phyloP scores from a whole-genome alignment of 352 stramenopile species.

The Pythium brachiatum region DNA sequence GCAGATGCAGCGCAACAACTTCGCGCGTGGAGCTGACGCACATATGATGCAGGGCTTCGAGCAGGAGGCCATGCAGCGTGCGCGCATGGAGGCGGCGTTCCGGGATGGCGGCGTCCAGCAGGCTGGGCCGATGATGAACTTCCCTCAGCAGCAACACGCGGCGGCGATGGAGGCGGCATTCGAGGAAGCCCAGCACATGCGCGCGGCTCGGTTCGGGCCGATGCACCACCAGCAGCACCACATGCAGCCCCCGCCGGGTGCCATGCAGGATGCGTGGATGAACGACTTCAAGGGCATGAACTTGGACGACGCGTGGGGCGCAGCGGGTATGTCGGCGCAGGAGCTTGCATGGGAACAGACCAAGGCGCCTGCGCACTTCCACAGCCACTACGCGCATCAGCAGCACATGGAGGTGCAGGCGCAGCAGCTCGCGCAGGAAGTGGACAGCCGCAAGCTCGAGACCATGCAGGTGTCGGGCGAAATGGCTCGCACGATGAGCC shows the following conservation, averaged over 20 bases:
- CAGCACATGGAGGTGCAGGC: constrained; percentile 32
- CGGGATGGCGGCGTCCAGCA: constrained; percentile 35
- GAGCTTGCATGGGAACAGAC: constrained; percentile 66
- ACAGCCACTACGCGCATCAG: constrained; percentile 33
- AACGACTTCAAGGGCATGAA: constrained; percentile 59
- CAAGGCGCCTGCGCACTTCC: constrained; percentile 40
- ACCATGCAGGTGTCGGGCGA: constrained; percentile 56
- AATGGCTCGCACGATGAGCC: constrained; percentile 75
- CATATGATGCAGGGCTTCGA: constrained; percentile 65
- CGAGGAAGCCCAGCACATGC: constrained; percentile 39
- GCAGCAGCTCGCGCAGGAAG: constrained; percentile 23
- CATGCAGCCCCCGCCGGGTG: constrained; percentile 21
- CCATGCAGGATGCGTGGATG: constrained; percentile 60
- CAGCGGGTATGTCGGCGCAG: constrained; percentile 50
- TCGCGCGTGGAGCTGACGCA: constrained; percentile 43
- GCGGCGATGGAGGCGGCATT: constrained; percentile 49
- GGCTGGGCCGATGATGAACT: constrained; percentile 34
- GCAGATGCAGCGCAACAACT: constrained; percentile 75
- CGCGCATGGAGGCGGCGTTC: constrained; percentile 68
- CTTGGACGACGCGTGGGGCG: constrained; percentile 65
- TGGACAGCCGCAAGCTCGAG: constrained; percentile 30
- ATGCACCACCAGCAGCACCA: constrained; percentile 45
- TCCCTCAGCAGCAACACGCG: constrained; percentile 48
- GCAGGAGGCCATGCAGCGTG: constrained; percentile 59
- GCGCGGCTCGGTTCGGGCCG: constrained; percentile 18